Base-by-base conservation (phyloP, 2,329 filamentous ascomycete genomes). In the Pyrenochaeta sp. region DNA sequence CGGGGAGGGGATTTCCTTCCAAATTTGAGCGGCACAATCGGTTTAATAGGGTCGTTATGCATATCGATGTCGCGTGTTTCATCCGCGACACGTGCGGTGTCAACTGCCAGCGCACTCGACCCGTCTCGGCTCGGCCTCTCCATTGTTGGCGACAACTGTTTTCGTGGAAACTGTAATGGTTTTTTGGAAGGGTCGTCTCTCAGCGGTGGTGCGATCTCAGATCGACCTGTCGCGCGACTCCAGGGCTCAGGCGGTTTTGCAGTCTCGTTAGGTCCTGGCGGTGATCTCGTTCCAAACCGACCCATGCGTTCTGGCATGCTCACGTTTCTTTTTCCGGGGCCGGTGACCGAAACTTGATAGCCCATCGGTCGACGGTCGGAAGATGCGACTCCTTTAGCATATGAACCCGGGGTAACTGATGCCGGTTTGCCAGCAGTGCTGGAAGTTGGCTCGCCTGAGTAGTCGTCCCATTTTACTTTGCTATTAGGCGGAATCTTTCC, bases 191-290 rank as follows among this genome's bases (percentile, higher is more conserved):
- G 79, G 36, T 86, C 85, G 71, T 91, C 89, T 69, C 81, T 84
- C 37, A 91, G 84, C 3, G 90, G 88, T 44, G 84, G 83, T 34
- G 91, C 84, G 54, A 91, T 82, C 36, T 85, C 81, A 42, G 84
- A 83, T 63, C 90, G 86, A 28, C 91, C 91, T 72, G 88, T 92
- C 37, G 88, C 87, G 19, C 90, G 90, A 67, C 88, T 89, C 91
- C 91, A 93, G 56, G 88, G 80, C 52, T 81, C 78, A 43, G 77
- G 76, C 52, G 66, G 69, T 5, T 88, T 81, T 50, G 40, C 40
- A 7, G 71, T 80, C 27, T 83, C 80, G 52, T 80, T 77, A 59
- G 67, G 58, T n/a, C 68, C 48, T n/a, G 67, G 65, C 15, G 70
- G 52, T 24, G 68, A 61, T 44, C 65, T 72, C 22, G 65, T 60